Base-by-base conservation (phyloP, 306 rosid species). In the Medicago ruthenica region DNA sequence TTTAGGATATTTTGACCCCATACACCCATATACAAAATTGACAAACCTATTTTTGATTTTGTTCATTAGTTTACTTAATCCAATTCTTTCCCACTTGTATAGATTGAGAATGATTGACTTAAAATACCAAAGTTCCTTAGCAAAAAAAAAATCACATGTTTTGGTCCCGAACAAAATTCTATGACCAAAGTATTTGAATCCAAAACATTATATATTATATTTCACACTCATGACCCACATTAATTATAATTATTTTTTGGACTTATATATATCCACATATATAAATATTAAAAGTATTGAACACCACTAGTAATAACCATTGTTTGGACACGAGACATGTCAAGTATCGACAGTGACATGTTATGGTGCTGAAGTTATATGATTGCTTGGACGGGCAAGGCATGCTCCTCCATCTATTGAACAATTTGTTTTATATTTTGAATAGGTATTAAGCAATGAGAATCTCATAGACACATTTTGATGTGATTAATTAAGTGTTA, bases 321-420 rank as follows among this genome's bases (percentile, higher is more conserved):
- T 71, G 40, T 63, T 71, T 62, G 45, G 78, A 51, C 67, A 79
- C 9, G 22, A 65, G 50, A 79, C 61, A 79, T 39, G 73, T 71
- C 67, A 63, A 39, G 65, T 77, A 60, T 44, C 7, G 37, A 34
- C 7, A 34, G 1, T 57, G 24, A 27, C 14, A 64, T 17, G 55
- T 64, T 48, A 31, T 66, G 63, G n/a, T 69, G 70, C 14, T 14
- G 15, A 58, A 45, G 37, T 61, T 61, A 61, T 40, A 61, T 61
- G 57, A 70, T 70, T 50, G 77, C 5, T 8, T 70, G 63, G 40
- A 68, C 44, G 42, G 13, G 24, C 53, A 68, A 42, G 20, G 24
- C 62, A 68, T 59, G 17, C 60, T 59, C 37, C 71, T 18, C 41
- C 18, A 31, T 45, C 11, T 54, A 54, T 5, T 44, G 48, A 44